phyloP scores from a whole-genome alignment of 352 stramenopile genomes.

The Globisporangium spinosum region DNA sequence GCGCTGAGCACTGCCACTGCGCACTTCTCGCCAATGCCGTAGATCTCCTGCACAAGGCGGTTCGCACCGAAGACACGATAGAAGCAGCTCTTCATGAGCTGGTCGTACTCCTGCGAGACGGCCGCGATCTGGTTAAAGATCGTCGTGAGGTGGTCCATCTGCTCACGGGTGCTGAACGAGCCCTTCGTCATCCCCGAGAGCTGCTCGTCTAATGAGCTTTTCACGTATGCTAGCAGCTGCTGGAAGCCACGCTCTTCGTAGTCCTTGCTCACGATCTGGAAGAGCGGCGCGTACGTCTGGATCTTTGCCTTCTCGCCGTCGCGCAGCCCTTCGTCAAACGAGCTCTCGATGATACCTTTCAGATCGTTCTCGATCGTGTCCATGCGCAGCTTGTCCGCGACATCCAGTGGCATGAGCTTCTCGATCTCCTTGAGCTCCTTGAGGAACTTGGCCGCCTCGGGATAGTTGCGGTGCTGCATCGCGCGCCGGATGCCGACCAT shows the following conservation, averaged over 20 bases:
- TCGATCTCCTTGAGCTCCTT: conserved; percentile 76
- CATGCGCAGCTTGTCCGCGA: conserved; percentile 78
- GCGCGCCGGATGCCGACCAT: conserved; percentile 64
- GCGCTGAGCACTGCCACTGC: conserved; percentile 51
- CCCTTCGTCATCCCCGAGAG: conserved; percentile 32
- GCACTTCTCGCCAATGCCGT: conserved; percentile 54
- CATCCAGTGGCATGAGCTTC: conserved; percentile 68
- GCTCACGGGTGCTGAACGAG: conserved; percentile 68
- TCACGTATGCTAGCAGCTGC: conserved; percentile 53
- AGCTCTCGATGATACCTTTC: conserved; percentile 67
- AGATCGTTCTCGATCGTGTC: conserved; percentile 85
- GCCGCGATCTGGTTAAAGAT: conserved; percentile 79
- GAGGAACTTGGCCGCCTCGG: conserved; percentile 67
- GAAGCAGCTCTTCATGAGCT: conserved; percentile 55
- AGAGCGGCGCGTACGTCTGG: conserved; percentile 69
- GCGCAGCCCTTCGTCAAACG: conserved; percentile 56
- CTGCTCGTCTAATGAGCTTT: conserved; percentile 30
- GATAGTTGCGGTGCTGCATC: conserved; percentile 72
- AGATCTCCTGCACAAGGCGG: conserved; percentile 50
- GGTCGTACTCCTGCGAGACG: conserved; percentile 55
- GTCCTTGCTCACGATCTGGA: conserved; percentile 56
- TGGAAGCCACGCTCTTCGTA: conserved; percentile 69
- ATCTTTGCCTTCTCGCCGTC: conserved; percentile 40
- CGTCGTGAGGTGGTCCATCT: conserved; percentile 67
- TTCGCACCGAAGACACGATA: conserved; percentile 42